Evolutionary conservation across 768 basidiomycete genomes (phyloP), one percentile per base, ranked within the genome.

Genomic region (Lactarius sanguifluus): DNA sequence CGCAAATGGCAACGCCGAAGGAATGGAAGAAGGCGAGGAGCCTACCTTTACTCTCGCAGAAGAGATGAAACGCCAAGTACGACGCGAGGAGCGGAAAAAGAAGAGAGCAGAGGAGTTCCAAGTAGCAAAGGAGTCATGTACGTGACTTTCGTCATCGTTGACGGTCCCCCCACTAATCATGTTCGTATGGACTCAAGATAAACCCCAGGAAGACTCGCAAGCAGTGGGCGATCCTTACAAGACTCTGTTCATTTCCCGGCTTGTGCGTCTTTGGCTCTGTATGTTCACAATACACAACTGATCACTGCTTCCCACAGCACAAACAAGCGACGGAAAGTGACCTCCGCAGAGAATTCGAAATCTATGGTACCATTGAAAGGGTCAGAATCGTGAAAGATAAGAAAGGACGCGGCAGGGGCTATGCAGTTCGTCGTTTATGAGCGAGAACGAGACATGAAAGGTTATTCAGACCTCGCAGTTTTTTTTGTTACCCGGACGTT

Each of bases 361-460:
- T 88, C 32, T 98, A 92, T 75, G 97, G 97, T 25, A 89, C 90
- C 10, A 94, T 99, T 71, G 97, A 98, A 79, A 86, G 92, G 65
- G 90, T 98, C 70, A 85, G 94, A 68, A 92, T 99, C 62, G 96
- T 98, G 13, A 86, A 90, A 40, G 93, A 97, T 82, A 87, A 91
- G 76, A 95, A 95, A 74, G 86, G 83, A 59, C 91, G 93, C 65
- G 86, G 91, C 73, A 82, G 91, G 69, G 94, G 95, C 16, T 98
- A 98, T 76, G 96, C 96, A n/a, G 25, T 99, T 99, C 78, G 84
- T 99, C 69, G 95, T 99, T 20, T 99, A 94, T 71, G 97, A 99
- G 75, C 87, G 97, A 36, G 97, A 98, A 79, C 87, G 96, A 65
- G 97, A 99, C 76, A 99, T 99, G 97, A 98, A 98, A 86, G 96